phyloP scores from a whole-genome alignment of 2,329 filamentous ascomycete species.

The Cercospora brassicicola region DNA sequence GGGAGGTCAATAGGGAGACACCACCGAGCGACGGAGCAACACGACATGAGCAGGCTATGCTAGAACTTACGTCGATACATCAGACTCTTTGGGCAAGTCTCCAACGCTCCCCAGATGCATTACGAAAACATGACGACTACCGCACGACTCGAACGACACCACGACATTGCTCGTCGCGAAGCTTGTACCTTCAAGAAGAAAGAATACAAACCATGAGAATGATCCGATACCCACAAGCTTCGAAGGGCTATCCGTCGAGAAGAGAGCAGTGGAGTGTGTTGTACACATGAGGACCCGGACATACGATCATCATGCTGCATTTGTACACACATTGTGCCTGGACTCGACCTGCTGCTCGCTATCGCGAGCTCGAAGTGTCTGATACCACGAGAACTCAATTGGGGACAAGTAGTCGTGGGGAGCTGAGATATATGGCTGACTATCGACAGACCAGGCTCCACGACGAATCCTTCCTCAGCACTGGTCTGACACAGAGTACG shows the following conservation, averaged over 20 bases:
- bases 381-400: background rate
- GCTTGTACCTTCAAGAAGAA: background rate
- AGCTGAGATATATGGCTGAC: background rate
- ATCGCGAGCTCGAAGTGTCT: background rate
- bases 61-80: background rate
- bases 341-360: background rate
- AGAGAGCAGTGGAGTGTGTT: constrained; percentile 5
- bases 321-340: background rate
- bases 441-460: background rate
- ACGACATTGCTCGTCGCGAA: constrained; percentile 6
- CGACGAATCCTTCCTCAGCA: background rate
- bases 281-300: background rate
- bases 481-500: background rate
- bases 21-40: background rate
- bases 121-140: background rate
- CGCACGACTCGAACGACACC: background rate
- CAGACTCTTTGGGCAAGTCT: background rate
- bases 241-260: background rate
- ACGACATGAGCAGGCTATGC: background rate
- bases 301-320: background rate
- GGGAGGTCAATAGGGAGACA: background rate
- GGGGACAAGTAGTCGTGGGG: background rate
- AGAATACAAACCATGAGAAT: too few species aligned
- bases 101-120: too few species aligned
- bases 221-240: background rate